These are phyloP conservation scores for Cladosporium sp. DNA, from an alignment of 2,329 filamentous ascomycete species.

Conservation along the genomic window DNA sequence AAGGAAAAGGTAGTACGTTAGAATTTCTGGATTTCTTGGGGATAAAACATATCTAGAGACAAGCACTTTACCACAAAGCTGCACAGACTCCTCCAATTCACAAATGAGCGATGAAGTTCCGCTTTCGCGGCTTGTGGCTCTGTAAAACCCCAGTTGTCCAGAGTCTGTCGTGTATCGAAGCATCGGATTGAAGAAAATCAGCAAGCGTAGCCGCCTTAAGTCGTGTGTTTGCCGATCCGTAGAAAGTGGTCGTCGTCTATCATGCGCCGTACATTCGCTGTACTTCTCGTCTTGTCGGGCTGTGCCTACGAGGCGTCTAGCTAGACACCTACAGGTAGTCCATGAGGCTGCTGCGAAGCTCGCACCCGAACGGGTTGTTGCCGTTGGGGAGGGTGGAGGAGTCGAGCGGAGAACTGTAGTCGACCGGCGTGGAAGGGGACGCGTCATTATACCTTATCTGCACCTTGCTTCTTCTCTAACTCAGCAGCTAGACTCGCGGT, in stretches of 20 bases:
- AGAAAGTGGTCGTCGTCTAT: not conserved
- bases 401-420: slow-evolving; percentile 9
- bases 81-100: too few relatives aligned
- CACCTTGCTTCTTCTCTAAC: too few relatives aligned
- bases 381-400: not conserved
- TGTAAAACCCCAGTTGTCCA: too few relatives aligned
- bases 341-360: slow-evolving; percentile 4
- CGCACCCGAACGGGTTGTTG: not conserved
- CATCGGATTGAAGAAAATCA: not conserved
- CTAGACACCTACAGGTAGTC: slow-evolving; percentile 5
- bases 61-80: too few relatives aligned
- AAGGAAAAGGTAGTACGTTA: too few relatives aligned
- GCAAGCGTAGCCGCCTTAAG: slow-evolving; percentile 6
- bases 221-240: not conserved
- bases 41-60: too few relatives aligned
- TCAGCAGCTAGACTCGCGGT: too few relatives aligned
- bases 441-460: too few relatives aligned
- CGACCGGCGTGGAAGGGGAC: slow-evolving; percentile 18
- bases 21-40: too few relatives aligned
- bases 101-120: too few relatives aligned
- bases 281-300: slow-evolving; percentile 8
- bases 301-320: not conserved
- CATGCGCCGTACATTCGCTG: not conserved
- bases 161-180: too few relatives aligned
- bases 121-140: too few relatives aligned